Base-by-base conservation (phyloP, 1,139 yeast genomes). In the Fermentozyma sake region DNA sequence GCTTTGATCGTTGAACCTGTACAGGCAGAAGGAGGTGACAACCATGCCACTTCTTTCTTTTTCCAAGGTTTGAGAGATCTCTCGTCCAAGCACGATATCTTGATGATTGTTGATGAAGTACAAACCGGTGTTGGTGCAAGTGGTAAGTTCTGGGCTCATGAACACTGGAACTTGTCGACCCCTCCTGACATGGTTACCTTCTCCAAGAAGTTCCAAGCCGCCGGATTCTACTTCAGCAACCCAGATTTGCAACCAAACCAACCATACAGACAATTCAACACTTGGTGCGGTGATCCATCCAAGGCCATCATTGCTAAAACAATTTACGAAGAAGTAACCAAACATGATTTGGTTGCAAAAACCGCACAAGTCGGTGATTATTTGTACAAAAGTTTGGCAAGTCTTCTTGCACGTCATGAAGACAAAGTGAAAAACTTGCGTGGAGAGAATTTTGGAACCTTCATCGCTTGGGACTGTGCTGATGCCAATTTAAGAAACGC, bases 241-340 rank as follows among this genome's bases (percentile, higher is more conserved):
- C 75, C 74, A 18, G 63, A 67, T 29, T 71, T 78, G 42, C 68
- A 74, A 45, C 84, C 84, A 37, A 70, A 68, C 41, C 65, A 63
- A 41, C 74, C 87, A 7, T 79, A 74, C 59, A 72, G 87, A 60
- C 87, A 79, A 53, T 80, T 80, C 64, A 80, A 80, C 69, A 80
- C 89, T 37, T 80, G 89, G 89, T 79, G 86, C 58, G 89, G 87
- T 46, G 87, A 80, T 50, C 85, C 87, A 49, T 75, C 81, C 18
- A 73, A 73, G 56, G 76, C 78, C 55, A 58, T 76, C 30, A 57
- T 77, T 38, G 82, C 84, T 23, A 75, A 73, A 44, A 67, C 81
- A 33, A 79, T 80, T 41, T 74, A 72, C 38, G 62, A 75, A 45
- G 82, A 79, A 48, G 65, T 79, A 31, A 48, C 52, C 12, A 66